Evolutionary conservation across 371 early-diverging fungal species (phyloP).

Genomic region (Aphelidium insulamus): DNA sequence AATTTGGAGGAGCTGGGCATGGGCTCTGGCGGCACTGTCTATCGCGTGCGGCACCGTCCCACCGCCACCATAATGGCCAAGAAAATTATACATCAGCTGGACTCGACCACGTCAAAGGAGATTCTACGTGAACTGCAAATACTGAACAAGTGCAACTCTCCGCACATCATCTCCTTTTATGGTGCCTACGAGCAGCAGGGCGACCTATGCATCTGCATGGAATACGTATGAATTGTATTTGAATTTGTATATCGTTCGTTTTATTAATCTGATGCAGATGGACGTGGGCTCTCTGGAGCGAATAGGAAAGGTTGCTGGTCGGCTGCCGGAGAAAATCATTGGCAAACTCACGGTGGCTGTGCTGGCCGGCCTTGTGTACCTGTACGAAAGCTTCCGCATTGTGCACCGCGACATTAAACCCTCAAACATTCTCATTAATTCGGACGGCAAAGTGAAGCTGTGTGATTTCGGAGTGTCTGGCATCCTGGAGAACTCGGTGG

Average conservation of each 20-base stretch:
- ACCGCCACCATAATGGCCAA: conserved; percentile 73
- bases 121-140: conserved; percentile 77
- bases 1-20: conserved; percentile 67
- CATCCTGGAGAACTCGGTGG: conserved; percentile 66
- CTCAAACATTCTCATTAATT: conserved; percentile 62
- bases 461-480: conserved; percentile 90
- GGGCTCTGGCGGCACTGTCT: conserved; percentile 84
- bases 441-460: conserved; percentile 69
- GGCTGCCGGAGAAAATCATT: too few species aligned
- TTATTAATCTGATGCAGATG: background rate
- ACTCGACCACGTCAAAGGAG: conserved; percentile 30
- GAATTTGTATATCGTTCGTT: too few species aligned
- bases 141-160: conserved; percentile 64
- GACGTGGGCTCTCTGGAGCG: too few species aligned
- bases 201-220: conserved; percentile 88
- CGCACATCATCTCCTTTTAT: conserved; percentile 78
- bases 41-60: conserved; percentile 55
- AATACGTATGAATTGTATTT: too few species aligned
- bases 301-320: too few species aligned
- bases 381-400: conserved; percentile 59
- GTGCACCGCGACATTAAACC: conserved; percentile 92
- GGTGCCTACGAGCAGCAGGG: conserved; percentile 81
- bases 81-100: conserved; percentile 23
- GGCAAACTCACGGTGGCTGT: conserved; percentile 10
- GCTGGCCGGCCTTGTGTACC: conserved; percentile 51